Evolutionary conservation across 306 rosid genomes (phyloP).

Genomic region (Dicorynia guianensis): DNA sequence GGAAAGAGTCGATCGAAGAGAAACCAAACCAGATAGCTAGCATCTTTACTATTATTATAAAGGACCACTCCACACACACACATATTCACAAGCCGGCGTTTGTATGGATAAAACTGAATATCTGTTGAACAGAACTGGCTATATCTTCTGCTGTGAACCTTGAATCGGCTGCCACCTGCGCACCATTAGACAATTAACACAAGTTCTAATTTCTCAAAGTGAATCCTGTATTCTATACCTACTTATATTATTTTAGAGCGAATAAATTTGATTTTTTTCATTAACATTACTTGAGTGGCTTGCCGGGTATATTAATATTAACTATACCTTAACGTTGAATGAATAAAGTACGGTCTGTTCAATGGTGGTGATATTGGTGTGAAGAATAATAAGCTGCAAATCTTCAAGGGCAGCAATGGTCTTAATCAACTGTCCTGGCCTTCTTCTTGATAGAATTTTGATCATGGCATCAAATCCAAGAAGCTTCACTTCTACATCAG

Average conservation of each 20-base stretch:
- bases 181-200: background rate
- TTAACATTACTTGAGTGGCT: background rate
- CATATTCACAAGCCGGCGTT: slow-evolving; percentile 61
- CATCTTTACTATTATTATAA: slow-evolving; percentile 15
- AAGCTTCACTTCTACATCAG: slow-evolving; percentile 95
- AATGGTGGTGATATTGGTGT: slow-evolving; percentile 93
- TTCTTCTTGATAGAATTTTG: slow-evolving; percentile 83
- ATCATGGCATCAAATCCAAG: slow-evolving; percentile 92
- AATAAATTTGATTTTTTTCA: background rate
- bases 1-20: background rate
- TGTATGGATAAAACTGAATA: slow-evolving; percentile 85
- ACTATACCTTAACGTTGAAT: slow-evolving; percentile 83
- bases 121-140: slow-evolving; percentile 89
- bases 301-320: background rate
- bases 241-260: no score
- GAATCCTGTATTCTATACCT: background rate
- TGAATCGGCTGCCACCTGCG: slow-evolving; percentile 80
- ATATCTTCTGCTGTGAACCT: slow-evolving; percentile 92
- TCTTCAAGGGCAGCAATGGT: slow-evolving; percentile 96
- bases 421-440: slow-evolving; percentile 90
- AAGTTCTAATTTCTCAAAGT: background rate
- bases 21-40: slow-evolving; percentile 12
- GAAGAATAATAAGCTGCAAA: slow-evolving; percentile 85
- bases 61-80: slow-evolving; percentile 27
- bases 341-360: slow-evolving; percentile 98